Percentiles rank a stretch among this genome's conserved stretches.
These are phyloP conservation scores for Noccaea bulbosa DNA, from an alignment of 345 rosid species.

Conservation along the genomic window DNA sequence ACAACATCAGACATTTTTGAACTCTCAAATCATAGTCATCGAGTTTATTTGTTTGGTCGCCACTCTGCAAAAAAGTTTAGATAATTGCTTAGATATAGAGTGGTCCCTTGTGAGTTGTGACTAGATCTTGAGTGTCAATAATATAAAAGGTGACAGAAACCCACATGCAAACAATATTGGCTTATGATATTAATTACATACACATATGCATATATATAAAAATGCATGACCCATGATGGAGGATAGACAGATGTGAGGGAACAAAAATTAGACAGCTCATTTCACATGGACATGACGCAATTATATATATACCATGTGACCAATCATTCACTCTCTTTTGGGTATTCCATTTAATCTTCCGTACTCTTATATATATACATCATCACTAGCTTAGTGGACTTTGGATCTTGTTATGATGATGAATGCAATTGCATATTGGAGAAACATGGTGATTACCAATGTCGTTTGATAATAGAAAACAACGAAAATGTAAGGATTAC, in stretches of 20 bases:
- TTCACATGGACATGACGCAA: constrained; percentile 43
- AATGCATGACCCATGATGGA: constrained; percentile 43
- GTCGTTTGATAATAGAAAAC: neutral
- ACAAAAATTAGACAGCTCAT: constrained; percentile 38
- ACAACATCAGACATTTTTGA: neutral
- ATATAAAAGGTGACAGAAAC: constrained; percentile 40
- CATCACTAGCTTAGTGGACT: constrained; percentile 17
- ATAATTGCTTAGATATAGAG: constrained; percentile 37
- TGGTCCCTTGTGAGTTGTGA: constrained; percentile 42
- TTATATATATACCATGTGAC: constrained; percentile 38
- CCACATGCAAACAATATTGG: constrained; percentile 45
- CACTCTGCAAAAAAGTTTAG: constrained; percentile 31
- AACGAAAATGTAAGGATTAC: neutral
- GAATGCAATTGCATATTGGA: constrained; percentile 19
- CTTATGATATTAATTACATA: constrained; percentile 18
- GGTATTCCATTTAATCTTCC: constrained; percentile 27
- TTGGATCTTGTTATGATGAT: constrained; percentile 14
- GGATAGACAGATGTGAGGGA: constrained; percentile 38
- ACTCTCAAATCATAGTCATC: constrained; percentile 1
- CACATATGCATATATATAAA: constrained; percentile 17
- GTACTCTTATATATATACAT: constrained; percentile 14
- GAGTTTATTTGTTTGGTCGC: constrained; percentile 25
- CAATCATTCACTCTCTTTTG: constrained; percentile 35
- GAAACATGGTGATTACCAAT: constrained; percentile 25
- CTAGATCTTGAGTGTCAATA: constrained; percentile 40